Evolutionary conservation across 2,329 filamentous ascomycete genomes (phyloP).

Genomic region (Dothideomycetes sp.): DNA sequence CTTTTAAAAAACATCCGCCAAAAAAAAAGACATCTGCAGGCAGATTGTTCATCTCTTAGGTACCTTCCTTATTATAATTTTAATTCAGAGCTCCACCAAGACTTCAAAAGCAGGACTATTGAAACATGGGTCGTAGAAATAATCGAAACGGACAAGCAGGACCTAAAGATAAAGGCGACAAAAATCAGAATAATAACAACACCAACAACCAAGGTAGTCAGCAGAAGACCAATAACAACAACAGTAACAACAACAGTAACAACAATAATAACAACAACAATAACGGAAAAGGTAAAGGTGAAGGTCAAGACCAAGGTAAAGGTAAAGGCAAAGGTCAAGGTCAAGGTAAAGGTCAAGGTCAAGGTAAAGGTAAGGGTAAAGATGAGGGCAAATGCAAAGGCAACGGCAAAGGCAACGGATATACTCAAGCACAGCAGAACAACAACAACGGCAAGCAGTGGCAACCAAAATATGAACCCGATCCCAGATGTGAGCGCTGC

Average conservation of each 20-base stretch:
- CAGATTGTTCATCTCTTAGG: too few species aligned
- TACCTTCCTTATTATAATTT: too few species aligned
- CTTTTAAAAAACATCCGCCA: too few species aligned
- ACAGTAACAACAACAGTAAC: neutral
- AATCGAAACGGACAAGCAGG: neutral
- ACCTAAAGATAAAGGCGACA: neutral
- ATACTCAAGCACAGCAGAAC: too few species aligned
- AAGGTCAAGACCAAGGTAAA: neutral
- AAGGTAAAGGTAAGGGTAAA: too few species aligned
- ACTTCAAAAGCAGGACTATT: neutral
- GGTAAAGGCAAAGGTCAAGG: neutral
- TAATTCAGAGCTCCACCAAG: too few species aligned
- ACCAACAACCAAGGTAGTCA: neutral
- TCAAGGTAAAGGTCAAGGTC: too few species aligned
- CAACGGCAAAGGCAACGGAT: too few species aligned
- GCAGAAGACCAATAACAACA: neutral
- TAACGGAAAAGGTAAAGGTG: neutral
- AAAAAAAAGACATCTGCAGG: neutral
- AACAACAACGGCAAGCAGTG: too few species aligned
- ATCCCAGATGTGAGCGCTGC: too few species aligned
- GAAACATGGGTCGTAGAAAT: neutral
- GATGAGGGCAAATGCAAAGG: too few species aligned
- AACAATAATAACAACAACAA: constrained; percentile 3
- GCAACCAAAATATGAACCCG: too few species aligned
- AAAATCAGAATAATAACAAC: neutral